These are phyloP conservation scores for Samsoniella hepiali DNA, from an alignment of 2,329 filamentous ascomycete genomes.

Conservation along the genomic window DNA sequence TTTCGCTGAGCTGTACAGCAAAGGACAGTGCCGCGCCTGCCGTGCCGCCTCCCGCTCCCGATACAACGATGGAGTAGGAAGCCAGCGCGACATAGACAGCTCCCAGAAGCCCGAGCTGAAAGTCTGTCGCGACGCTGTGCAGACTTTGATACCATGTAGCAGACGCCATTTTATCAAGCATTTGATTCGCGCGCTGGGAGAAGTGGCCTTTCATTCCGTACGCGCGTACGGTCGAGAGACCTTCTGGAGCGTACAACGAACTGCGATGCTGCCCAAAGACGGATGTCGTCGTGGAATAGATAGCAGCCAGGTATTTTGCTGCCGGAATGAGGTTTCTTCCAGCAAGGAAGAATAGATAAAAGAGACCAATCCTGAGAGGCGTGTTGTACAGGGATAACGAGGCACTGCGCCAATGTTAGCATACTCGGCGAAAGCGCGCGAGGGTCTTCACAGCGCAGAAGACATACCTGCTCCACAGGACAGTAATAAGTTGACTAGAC, in stretches of 20 bases:
- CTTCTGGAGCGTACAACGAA: conserved; percentile 53
- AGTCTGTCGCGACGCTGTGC: conserved; percentile 67
- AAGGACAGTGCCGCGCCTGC: conserved; percentile 68
- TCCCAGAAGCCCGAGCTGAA: conserved; percentile 61
- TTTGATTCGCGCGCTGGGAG: conserved; percentile 45
- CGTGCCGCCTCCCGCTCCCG: conserved; percentile 57
- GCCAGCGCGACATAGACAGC: conserved; percentile 60
- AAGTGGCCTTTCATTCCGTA: conserved; percentile 62
- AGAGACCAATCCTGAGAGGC: conserved; percentile 50
- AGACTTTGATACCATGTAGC: conserved; percentile 63
- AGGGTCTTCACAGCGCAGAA: not conserved
- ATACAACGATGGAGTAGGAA: conserved; percentile 55
- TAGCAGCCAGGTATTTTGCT: conserved; percentile 63
- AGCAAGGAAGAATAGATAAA: conserved; percentile 51
- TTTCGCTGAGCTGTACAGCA: conserved; percentile 57
- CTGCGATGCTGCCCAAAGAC: conserved; percentile 71
- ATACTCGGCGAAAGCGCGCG: not conserved
- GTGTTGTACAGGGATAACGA: conserved; percentile 63
- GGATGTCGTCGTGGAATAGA: conserved; percentile 66
- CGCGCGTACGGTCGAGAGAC: conserved; percentile 66
- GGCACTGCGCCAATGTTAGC: not conserved
- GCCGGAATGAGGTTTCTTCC: conserved; percentile 57
- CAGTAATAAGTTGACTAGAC: not conserved
- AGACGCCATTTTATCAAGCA: conserved; percentile 54
- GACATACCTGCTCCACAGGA: not conserved